These are phyloP conservation scores for Sporisorium sorghi DNA, from an alignment of 1,284 basidiomycete species.

Conservation along the genomic window DNA sequence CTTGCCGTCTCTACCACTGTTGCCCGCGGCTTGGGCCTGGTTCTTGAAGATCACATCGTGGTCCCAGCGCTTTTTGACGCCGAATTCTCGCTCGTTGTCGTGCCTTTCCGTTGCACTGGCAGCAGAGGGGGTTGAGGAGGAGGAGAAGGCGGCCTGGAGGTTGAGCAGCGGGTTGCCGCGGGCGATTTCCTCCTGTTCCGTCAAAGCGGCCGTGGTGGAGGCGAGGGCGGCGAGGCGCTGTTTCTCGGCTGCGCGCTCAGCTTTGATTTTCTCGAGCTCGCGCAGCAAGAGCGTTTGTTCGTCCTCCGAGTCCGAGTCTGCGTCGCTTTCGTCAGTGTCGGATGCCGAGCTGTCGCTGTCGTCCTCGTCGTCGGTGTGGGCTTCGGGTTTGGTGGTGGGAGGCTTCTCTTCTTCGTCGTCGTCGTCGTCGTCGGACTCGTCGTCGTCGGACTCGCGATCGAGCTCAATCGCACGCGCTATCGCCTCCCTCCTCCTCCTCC, in stretches of 20 bases:
- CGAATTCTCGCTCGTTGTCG: constrained; percentile 25
- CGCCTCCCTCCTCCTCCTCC: constrained; percentile 18
- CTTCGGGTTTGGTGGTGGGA: neutral
- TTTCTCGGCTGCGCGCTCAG: constrained; percentile 58
- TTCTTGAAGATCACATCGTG: constrained; percentile 69
- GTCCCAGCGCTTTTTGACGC: constrained; percentile 64
- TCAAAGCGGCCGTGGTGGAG: constrained; percentile 16
- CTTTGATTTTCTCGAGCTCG: constrained; percentile 66
- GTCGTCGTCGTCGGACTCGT: constrained; percentile 34
- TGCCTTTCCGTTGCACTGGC: neutral
- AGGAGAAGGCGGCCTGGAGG: constrained; percentile 54
- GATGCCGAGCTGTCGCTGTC: constrained; percentile 4
- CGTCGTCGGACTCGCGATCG: constrained; percentile 35
- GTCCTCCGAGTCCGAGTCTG: constrained; percentile 26
- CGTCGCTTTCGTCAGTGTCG: constrained; percentile 27
- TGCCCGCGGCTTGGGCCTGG: constrained; percentile 41
- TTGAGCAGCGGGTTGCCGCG: constrained; percentile 65
- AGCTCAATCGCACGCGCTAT: constrained; percentile 19
- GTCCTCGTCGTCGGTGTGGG: constrained; percentile 17
- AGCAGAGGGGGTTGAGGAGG: neutral
- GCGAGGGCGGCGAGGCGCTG: constrained; percentile 22
- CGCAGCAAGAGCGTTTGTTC: constrained; percentile 56
- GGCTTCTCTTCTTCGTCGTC: constrained; percentile 27
- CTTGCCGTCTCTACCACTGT: neutral
- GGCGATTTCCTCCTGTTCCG: constrained; percentile 63